A percentile compares a stretch with the other conserved stretches of the same genome.
Conservation (phyloP, 75 land plant genomes). For the Chamaecyparis obtusa region DNA sequence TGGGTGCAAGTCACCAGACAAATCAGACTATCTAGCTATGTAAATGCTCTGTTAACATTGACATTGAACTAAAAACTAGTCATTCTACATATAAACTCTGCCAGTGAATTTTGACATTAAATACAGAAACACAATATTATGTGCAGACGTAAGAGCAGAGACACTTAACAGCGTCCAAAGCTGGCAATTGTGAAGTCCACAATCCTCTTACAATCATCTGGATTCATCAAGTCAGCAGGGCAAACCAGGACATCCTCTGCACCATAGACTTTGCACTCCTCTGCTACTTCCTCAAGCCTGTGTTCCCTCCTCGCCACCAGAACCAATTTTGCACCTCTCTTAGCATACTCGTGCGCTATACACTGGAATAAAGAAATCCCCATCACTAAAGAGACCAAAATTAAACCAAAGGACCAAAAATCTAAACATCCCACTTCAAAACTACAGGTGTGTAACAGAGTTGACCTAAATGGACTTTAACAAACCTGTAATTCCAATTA, state of each 20-base stretch:
- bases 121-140: not conserved
- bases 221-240: slow-evolving; percentile 19
- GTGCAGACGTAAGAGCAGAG: not conserved
- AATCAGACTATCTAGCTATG: not conserved
- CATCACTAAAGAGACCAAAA: not conserved
- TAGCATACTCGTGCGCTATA: slow-evolving; percentile 36
- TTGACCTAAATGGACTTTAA: not conserved
- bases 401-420: not conserved
- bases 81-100: not conserved
- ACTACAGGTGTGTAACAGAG: not conserved
- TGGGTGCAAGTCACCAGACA: not conserved
- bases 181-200: slow-evolving; percentile 28
- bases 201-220: slow-evolving; percentile 22
- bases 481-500: not conserved
- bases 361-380: slow-evolving; percentile 15
- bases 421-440: not conserved
- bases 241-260: slow-evolving; percentile 24
- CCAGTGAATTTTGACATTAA: not conserved
- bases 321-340: slow-evolving; percentile 36
- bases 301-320: slow-evolving; percentile 26
- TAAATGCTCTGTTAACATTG: not conserved
- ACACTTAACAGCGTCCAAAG: slow-evolving; percentile 24
- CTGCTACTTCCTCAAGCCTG: slow-evolving; percentile 23
- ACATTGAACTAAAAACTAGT: not conserved
- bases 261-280: slow-evolving; percentile 24